Conservation (phyloP, 805 yeast genomes). For the Blastobotrys americana region DNA sequence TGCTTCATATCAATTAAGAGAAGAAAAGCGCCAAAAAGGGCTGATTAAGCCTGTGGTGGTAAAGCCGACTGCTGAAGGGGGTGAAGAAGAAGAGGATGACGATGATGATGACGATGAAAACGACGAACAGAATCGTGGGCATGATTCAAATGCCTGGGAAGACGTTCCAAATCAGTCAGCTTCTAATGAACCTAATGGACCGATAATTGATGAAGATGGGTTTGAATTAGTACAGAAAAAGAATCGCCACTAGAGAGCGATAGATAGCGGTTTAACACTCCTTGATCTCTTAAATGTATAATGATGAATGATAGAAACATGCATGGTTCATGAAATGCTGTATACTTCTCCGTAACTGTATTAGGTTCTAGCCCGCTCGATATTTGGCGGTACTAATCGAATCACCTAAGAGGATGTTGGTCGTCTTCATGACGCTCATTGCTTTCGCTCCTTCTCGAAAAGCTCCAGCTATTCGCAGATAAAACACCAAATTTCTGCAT, state of each 20-base stretch:
- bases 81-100: slow-evolving; percentile 41
- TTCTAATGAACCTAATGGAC: slow-evolving; percentile 36
- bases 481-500: slow-evolving; percentile 36
- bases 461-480: neutral
- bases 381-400: too few species aligned
- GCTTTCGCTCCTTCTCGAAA: neutral
- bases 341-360: too few species aligned
- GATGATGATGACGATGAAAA: slow-evolving; percentile 38
- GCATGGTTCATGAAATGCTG: too few species aligned
- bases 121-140: slow-evolving; percentile 36
- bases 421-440: neutral
- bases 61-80: slow-evolving; percentile 47
- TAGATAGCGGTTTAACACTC: too few species aligned
- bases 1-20: slow-evolving; percentile 49
- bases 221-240: slow-evolving; percentile 73
- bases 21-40: slow-evolving; percentile 33
- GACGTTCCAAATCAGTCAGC: slow-evolving; percentile 9
- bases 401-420: too few species aligned
- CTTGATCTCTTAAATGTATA: too few species aligned
- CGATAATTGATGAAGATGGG: slow-evolving; percentile 88
- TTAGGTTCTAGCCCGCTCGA: too few species aligned
- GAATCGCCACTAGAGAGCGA: slow-evolving; percentile 3
- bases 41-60: slow-evolving; percentile 31
- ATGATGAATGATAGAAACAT: too few species aligned
- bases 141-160: slow-evolving; percentile 21